These are phyloP conservation scores for Zymoseptoria ardabiliae DNA, from an alignment of 2,329 filamentous ascomycete species.

Conservation along the genomic window DNA sequence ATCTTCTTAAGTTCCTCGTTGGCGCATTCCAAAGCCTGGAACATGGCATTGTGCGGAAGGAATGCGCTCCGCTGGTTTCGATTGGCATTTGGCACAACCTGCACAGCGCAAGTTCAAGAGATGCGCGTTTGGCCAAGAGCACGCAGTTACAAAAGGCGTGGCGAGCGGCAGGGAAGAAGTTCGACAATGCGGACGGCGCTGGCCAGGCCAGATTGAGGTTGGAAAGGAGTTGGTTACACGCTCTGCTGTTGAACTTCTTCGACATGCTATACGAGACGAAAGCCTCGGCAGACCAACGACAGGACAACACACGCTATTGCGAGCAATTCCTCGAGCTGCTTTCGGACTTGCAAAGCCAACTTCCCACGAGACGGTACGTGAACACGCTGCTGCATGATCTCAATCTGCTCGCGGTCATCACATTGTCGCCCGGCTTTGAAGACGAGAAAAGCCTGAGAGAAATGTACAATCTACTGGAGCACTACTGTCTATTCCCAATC, in stretches of 20 bases:
- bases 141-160: constrained; percentile 80
- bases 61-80: constrained; percentile 90
- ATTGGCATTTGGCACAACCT: constrained; percentile 96
- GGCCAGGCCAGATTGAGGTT: constrained; percentile 76
- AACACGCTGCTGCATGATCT: constrained; percentile 82
- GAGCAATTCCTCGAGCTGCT: constrained; percentile 91
- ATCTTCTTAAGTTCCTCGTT: constrained; percentile 85
- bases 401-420: constrained; percentile 70
- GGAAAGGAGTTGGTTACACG: constrained; percentile 89
- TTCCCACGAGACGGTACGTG: constrained; percentile 88
- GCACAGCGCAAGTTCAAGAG: constrained; percentile 66
- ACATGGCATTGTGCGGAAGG: constrained; percentile 79
- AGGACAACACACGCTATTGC: constrained; percentile 67
- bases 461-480: constrained; percentile 68
- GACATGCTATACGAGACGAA: constrained; percentile 56
- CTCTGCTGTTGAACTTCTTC: constrained; percentile 75
- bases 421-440: constrained; percentile 69
- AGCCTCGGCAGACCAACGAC: constrained; percentile 23
- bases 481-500: constrained; percentile 83
- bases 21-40: constrained; percentile 91
- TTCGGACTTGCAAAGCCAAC: constrained; percentile 82
- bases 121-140: constrained; percentile 63
- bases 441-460: constrained; percentile 73
- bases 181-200: constrained; percentile 74
- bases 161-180: constrained; percentile 79